Conservation (phyloP, 2,329 filamentous ascomycete genomes). For the Nigrospora sphaerica region DNA sequence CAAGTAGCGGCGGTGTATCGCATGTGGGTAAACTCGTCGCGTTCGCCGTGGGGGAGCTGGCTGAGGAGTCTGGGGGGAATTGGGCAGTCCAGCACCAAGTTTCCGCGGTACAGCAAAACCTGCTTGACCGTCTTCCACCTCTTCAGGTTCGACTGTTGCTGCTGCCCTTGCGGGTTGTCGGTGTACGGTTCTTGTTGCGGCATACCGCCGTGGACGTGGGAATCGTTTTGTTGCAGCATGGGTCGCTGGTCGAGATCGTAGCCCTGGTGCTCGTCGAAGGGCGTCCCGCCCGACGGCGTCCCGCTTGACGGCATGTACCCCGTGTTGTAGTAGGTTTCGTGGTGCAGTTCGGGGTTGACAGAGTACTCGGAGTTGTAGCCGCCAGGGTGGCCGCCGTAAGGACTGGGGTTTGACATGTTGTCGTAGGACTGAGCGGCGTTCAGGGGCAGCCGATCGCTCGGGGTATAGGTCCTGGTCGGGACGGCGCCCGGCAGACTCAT, state of each 20-base stretch:
- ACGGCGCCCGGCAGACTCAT: conserved; percentile 1
- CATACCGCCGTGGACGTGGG: conserved; percentile 23
- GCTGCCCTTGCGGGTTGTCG: conserved; percentile 31
- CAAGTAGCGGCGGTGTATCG: conserved; percentile 98
- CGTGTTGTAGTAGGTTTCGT: conserved; percentile 79
- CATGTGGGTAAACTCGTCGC: conserved; percentile 92
- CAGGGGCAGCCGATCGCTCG: conserved; percentile 70
- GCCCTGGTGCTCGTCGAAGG: conserved; percentile 53
- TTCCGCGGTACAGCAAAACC: conserved; percentile 93
- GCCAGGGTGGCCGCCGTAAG: conserved; percentile 37
- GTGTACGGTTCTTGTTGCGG: conserved; percentile 33
- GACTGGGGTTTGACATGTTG: conserved; percentile 33
- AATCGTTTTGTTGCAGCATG: conserved; percentile 62
- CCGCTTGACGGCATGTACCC: conserved; percentile 68
- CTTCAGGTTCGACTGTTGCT: conserved; percentile 54
- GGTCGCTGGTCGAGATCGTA: conserved; percentile 69
- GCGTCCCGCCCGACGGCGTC: conserved; percentile 33
- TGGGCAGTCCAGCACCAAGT: conserved; percentile 93
- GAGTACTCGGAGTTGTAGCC: conserved; percentile 61
- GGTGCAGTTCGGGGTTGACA: conserved; percentile 76
- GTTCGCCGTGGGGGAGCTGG: conserved; percentile 83
- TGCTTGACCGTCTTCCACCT: conserved; percentile 99
- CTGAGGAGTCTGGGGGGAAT: conserved; percentile 83
- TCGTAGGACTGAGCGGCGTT: conserved; percentile 67
- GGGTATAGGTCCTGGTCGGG: conserved; percentile 42